Conservation (phyloP, 1,284 basidiomycete species). For the Athelia psychrophila region DNA sequence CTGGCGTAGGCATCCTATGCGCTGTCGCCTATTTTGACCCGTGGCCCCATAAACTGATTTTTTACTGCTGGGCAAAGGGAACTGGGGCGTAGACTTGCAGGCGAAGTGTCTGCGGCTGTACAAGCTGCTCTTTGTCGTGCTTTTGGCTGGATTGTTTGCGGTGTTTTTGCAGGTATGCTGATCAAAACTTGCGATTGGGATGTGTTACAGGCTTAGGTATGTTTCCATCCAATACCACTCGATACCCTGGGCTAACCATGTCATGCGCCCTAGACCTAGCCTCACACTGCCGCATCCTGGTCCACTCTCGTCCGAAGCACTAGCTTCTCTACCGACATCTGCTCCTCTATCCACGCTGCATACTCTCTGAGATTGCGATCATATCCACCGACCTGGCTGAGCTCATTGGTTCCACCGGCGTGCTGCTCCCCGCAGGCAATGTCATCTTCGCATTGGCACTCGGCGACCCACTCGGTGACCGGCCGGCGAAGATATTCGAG, state of each 20-base stretch:
- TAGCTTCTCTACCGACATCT: conserved; percentile 60
- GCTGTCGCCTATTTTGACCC: too few species aligned
- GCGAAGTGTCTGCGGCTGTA: conserved; percentile 81
- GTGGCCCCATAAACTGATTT: neutral
- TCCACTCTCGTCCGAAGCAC: conserved; percentile 65
- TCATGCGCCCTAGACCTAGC: too few species aligned
- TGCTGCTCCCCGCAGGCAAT: conserved; percentile 82
- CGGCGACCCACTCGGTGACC: conserved; percentile 55
- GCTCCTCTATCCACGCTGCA: conserved; percentile 70
- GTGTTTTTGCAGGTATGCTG: conserved; percentile 68
- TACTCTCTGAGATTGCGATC: conserved; percentile 76
- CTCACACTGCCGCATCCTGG: conserved; percentile 67
- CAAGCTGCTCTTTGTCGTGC: conserved; percentile 82
- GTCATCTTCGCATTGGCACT: conserved; percentile 76
- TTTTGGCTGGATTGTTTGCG: conserved; percentile 83
- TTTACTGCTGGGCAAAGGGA: conserved; percentile 61
- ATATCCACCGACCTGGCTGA: conserved; percentile 78
- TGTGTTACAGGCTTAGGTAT: conserved; percentile 70
- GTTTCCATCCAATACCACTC: too few species aligned
- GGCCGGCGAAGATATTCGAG: conserved; percentile 74
- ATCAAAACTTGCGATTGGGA: conserved; percentile 41
- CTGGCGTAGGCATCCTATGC: conserved; percentile 49
- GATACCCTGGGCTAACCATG: too few species aligned
- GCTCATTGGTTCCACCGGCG: conserved; percentile 73
- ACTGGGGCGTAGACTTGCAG: conserved; percentile 69